Percentiles rank a stretch among this genome's conserved stretches.
phyloP scores from a whole-genome alignment of 805 yeast genomes.

The Wickerhamiella dianesei region DNA sequence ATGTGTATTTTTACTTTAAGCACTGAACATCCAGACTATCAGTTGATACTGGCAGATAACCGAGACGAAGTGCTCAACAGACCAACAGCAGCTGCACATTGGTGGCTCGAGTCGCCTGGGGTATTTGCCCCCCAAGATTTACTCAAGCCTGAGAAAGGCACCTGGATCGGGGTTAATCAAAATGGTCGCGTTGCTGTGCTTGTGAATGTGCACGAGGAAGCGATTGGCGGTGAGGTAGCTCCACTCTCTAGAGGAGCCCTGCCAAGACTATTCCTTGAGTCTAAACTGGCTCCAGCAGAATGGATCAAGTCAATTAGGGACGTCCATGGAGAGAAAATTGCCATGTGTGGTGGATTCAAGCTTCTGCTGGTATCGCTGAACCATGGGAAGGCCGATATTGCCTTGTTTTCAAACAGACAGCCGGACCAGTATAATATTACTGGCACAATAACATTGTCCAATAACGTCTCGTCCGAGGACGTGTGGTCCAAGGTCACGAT shows the following conservation, averaged over 20 bases:
- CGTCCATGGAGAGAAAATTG: conserved; percentile 7
- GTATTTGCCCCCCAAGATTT: conserved; percentile 62
- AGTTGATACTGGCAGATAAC: conserved; percentile 57
- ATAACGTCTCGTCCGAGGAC: conserved; percentile 29
- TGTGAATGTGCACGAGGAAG: conserved; percentile 54
- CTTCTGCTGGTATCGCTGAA: conserved; percentile 16
- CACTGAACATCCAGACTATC: conserved; percentile 43
- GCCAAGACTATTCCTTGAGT: conserved; percentile 34
- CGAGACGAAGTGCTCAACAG: conserved; percentile 75
- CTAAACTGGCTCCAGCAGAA: conserved; percentile 26
- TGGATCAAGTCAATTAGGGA: conserved; percentile 32
- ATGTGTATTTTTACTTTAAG: conserved; percentile 77
- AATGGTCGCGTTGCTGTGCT: conserved; percentile 57
- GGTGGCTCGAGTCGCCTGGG: conserved; percentile 28
- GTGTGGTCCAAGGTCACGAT: neutral
- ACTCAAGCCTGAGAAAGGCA: conserved; percentile 63
- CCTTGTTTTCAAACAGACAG: conserved; percentile 12
- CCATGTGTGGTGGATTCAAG: conserved; percentile 22
- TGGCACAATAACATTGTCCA: conserved; percentile 47
- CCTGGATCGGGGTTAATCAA: conserved; percentile 73
- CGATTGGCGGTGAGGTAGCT: conserved; percentile 16
- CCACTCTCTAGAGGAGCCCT: conserved; percentile 41
- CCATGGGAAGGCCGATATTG: conserved; percentile 2
- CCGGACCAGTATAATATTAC: conserved; percentile 1
- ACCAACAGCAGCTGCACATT: conserved; percentile 47